A percentile compares a stretch with the other conserved stretches of the same genome.
phyloP scores from a whole-genome alignment of 1,139 yeast species.

The Geotrichum citri-aurantii region DNA sequence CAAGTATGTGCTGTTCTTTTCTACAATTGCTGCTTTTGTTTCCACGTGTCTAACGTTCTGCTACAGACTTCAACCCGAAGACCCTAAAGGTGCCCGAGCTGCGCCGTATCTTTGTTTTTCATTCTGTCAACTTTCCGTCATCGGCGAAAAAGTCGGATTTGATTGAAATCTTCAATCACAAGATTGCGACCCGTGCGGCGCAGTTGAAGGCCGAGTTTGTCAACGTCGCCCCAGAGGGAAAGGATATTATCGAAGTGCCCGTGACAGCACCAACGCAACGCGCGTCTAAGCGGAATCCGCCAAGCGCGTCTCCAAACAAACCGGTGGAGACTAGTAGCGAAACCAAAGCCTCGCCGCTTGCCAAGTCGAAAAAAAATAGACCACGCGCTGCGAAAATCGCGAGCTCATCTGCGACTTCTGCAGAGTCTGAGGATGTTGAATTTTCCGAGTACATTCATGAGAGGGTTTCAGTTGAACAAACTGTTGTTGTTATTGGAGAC shows the following conservation, averaged over 20 bases:
- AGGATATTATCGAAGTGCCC: constrained; percentile 1
- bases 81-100: constrained; percentile 58
- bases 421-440: neutral
- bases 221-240: neutral
- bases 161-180: constrained; percentile 46
- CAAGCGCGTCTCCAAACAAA: neutral
- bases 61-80: constrained; percentile 48
- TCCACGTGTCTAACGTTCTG: neutral
- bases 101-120: constrained; percentile 53
- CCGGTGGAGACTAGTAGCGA: neutral
- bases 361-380: neutral
- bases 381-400: neutral
- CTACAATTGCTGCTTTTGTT: neutral
- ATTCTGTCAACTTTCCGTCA: constrained; percentile 53
- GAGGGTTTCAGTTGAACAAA: neutral
- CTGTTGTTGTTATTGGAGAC: neutral
- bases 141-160: constrained; percentile 60
- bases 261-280: neutral
- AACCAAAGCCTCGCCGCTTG: neutral
- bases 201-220: neutral
- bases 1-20: constrained; percentile 1
- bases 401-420: neutral
- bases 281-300: neutral
- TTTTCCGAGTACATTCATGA: neutral
- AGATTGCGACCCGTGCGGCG: constrained; percentile 38